Evolutionary conservation across 306 rosid genomes (phyloP).

Genomic region (Quercus berberidifolia): DNA sequence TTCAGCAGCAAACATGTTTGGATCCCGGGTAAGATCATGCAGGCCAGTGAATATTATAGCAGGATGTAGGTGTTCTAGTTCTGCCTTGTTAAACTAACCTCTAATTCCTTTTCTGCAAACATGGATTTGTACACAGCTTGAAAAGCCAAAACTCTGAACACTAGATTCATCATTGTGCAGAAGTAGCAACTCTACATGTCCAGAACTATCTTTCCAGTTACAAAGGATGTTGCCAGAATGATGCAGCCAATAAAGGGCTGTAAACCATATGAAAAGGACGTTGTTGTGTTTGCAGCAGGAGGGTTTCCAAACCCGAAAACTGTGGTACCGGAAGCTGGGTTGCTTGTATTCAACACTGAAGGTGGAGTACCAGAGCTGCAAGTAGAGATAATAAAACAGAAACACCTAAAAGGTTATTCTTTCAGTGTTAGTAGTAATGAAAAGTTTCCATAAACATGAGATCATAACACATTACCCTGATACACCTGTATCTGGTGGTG

Average conservation of each 20-base stretch:
- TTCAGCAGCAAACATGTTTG: not conserved
- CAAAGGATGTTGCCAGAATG: slow-evolving; percentile 36
- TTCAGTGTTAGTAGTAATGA: not conserved
- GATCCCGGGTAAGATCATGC: slow-evolving; percentile 17
- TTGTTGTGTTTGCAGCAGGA: slow-evolving; percentile 34
- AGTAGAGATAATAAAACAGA: slow-evolving; percentile 7
- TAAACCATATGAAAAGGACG: slow-evolving; percentile 42
- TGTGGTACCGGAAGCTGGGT: slow-evolving; percentile 52
- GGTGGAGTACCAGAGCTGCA: slow-evolving; percentile 56
- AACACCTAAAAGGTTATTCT: slow-evolving; percentile 21
- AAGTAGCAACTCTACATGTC: slow-evolving; percentile 19
- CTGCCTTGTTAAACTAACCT: slow-evolving; percentile 16
- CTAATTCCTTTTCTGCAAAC: slow-evolving; percentile 19
- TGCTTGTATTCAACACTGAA: slow-evolving; percentile 59
- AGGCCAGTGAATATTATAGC: not conserved
- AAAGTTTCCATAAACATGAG: slow-evolving; percentile 4
- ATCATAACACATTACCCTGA: slow-evolving; percentile 37
- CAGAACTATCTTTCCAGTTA: slow-evolving; percentile 25
- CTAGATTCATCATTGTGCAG: slow-evolving; percentile 4
- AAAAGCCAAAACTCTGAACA: slow-evolving; percentile 4
- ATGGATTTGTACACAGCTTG: slow-evolving; percentile 30
- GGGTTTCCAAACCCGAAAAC: slow-evolving; percentile 43
- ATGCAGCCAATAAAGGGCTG: slow-evolving; percentile 47
- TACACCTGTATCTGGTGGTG: slow-evolving; percentile 48
- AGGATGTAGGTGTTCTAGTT: not conserved